Evolutionary conservation across 2,329 filamentous ascomycete genomes (phyloP).

Genomic region (Botrytis galanthina): DNA sequence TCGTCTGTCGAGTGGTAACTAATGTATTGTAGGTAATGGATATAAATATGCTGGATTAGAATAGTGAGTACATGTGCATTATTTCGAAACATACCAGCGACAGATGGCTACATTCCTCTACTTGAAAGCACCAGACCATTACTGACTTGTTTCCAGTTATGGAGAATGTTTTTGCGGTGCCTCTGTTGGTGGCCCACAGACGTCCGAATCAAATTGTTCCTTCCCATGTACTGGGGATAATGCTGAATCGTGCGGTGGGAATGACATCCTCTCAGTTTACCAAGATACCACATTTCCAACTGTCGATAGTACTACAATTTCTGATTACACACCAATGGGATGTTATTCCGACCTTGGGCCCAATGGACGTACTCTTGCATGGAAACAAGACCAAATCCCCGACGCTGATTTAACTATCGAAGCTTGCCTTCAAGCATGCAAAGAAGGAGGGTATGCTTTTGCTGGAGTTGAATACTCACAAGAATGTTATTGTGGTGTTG

Average conservation of each 20-base stretch:
- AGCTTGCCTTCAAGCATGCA: slow-evolving; percentile 42
- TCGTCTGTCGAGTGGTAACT: not conserved
- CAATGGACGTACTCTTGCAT: slow-evolving; percentile 32
- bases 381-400: slow-evolving; percentile 39
- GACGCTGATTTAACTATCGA: slow-evolving; percentile 37
- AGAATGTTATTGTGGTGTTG: slow-evolving; percentile 45
- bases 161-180: slow-evolving; percentile 38
- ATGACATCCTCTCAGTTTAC: slow-evolving; percentile 35
- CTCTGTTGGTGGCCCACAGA: slow-evolving; percentile 37
- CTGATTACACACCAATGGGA: slow-evolving; percentile 38
- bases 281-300: slow-evolving; percentile 40
- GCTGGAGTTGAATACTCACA: slow-evolving; percentile 43
- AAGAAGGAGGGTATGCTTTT: slow-evolving; percentile 39
- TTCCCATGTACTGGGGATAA: slow-evolving; percentile 32
- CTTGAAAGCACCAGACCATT: not conserved
- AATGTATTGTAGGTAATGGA: slow-evolving; percentile 33
- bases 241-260: slow-evolving; percentile 33
- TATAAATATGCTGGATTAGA: slow-evolving; percentile 40
- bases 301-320: slow-evolving; percentile 33
- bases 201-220: slow-evolving; percentile 31
- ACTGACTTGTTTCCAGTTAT: slow-evolving; percentile 24
- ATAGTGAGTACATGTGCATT: slow-evolving; percentile 27
- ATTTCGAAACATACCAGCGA: not conserved
- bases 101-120: not conserved
- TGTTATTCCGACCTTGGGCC: slow-evolving; percentile 43